These are phyloP conservation scores for Straminergon stramineum DNA, from an alignment of 225 moss, liverwort and hornwort genomes.

Conservation along the genomic window DNA sequence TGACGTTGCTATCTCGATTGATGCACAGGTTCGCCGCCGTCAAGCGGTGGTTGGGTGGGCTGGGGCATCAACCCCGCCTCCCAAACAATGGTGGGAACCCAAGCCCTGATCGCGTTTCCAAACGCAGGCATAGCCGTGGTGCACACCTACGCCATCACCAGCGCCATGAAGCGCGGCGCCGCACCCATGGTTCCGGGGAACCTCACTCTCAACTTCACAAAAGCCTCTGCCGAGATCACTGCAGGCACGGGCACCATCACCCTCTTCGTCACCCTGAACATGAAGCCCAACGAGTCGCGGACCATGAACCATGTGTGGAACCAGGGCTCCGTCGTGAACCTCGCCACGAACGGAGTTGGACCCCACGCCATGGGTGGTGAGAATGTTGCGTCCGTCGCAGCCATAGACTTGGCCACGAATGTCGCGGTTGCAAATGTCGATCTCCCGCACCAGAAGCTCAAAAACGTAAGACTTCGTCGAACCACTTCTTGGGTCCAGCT, in stretches of 20 bases:
- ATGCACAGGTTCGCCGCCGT: conserved; percentile 22
- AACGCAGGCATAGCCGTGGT: conserved; percentile 20
- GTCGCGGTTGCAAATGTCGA: not conserved
- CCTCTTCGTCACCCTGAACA: conserved; percentile 38
- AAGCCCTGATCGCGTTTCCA: conserved; percentile 47
- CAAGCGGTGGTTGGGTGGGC: conserved; percentile 54
- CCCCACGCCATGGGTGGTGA: conserved; percentile 15
- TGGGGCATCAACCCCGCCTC: conserved; percentile 61
- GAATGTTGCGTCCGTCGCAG: not conserved
- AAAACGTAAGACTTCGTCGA: conserved; percentile 12
- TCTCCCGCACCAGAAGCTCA: conserved; percentile 30
- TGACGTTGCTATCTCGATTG: not conserved
- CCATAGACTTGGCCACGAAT: conserved; percentile 37
- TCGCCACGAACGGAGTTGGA: conserved; percentile 7
- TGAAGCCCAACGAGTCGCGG: conserved; percentile 12
- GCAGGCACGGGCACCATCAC: not conserved
- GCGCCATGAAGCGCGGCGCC: not conserved
- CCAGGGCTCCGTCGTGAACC: conserved; percentile 28
- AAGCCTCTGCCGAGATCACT: conserved; percentile 2
- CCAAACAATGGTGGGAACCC: conserved; percentile 45
- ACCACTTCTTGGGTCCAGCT: not conserved
- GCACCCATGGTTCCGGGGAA: conserved; percentile 3
- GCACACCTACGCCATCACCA: conserved; percentile 31
- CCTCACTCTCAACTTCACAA: conserved; percentile 23
- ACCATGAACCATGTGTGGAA: conserved; percentile 60